Percentiles rank a stretch among this genome's conserved stretches.
These are phyloP conservation scores for Penicillium hordei DNA, from an alignment of 2,329 filamentous ascomycete genomes.

Conservation along the genomic window DNA sequence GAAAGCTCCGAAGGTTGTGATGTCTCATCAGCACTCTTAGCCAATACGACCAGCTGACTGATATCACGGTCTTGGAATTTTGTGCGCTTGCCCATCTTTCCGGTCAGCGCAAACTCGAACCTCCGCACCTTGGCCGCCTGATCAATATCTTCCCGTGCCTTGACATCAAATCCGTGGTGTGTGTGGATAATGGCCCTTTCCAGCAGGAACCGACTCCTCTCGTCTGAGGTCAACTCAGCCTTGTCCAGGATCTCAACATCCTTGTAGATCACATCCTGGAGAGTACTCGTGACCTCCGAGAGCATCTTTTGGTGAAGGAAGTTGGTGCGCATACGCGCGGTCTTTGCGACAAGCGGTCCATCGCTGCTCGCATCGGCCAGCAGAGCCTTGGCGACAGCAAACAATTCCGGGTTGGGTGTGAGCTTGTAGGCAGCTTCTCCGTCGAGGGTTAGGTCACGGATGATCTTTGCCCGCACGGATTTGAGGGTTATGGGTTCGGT, in stretches of 20 bases:
- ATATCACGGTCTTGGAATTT: conserved; percentile 50
- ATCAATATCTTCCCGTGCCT: conserved; percentile 69
- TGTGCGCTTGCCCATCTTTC: conserved; percentile 70
- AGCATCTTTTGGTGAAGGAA: conserved; percentile 71
- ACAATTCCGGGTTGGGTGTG: conserved; percentile 79
- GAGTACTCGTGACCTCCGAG: conserved; percentile 59
- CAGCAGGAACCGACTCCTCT: conserved; percentile 70
- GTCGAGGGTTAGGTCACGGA: conserved; percentile 73
- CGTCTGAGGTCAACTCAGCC: conserved; percentile 40
- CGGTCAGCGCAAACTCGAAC: conserved; percentile 80
- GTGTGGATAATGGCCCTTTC: conserved; percentile 83
- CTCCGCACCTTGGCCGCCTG: conserved; percentile 65
- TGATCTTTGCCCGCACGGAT: conserved; percentile 57
- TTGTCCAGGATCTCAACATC: conserved; percentile 56
- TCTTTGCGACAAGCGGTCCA: conserved; percentile 48
- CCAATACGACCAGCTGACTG: conserved; percentile 88
- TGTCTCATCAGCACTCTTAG: conserved; percentile 63
- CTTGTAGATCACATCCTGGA: conserved; percentile 62
- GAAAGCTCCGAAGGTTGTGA: conserved; percentile 30
- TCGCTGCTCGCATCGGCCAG: conserved; percentile 50
- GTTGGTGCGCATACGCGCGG: conserved; percentile 69
- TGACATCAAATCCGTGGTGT: conserved; percentile 76
- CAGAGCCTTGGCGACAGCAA: conserved; percentile 69
- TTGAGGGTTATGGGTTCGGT: conserved; percentile 45
- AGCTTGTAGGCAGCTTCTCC: conserved; percentile 83